Evolutionary conservation across 371 early-diverging fungal species (phyloP).

Genomic region (Mortierella sp.): DNA sequence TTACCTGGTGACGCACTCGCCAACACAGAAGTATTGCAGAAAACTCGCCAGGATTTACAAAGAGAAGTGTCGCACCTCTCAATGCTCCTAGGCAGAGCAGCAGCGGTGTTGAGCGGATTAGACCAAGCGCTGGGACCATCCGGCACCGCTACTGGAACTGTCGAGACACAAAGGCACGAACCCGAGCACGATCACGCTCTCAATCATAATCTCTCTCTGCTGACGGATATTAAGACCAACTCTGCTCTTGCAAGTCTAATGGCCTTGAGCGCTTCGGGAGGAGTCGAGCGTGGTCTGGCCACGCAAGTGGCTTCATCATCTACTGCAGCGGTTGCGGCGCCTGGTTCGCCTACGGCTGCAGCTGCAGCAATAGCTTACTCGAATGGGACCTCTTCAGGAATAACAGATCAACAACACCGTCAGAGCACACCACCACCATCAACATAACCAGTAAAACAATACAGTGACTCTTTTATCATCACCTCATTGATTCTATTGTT

Average conservation of each 20-base stretch:
- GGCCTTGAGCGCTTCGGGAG: slow-evolving; percentile 55
- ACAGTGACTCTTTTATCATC: slow-evolving; percentile 3
- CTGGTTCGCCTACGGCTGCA: not conserved
- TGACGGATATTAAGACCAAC: slow-evolving; percentile 39
- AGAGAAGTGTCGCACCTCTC: slow-evolving; percentile 72
- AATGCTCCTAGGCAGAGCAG: slow-evolving; percentile 67
- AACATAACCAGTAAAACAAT: not conserved
- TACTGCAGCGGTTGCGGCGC: not conserved
- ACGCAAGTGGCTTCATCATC: not conserved
- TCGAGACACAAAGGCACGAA: not conserved
- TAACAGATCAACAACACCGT: not conserved
- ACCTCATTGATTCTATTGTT: slow-evolving; percentile 12
- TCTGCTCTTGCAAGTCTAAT: slow-evolving; percentile 61
- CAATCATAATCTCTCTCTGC: not conserved
- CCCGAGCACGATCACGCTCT: not conserved
- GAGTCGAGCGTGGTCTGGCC: not conserved
- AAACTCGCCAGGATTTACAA: slow-evolving; percentile 73
- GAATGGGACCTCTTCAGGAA: not conserved
- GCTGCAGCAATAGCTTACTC: not conserved
- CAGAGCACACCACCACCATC: slow-evolving; percentile 9
- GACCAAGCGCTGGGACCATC: slow-evolving; percentile 62
- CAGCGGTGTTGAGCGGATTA: slow-evolving; percentile 70
- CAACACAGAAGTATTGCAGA: slow-evolving; percentile 64
- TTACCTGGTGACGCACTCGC: slow-evolving; percentile 2
- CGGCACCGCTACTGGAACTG: not conserved